These are phyloP conservation scores for Apiospora rasikravindrae DNA, from an alignment of 2,329 filamentous ascomycete species.

Conservation along the genomic window DNA sequence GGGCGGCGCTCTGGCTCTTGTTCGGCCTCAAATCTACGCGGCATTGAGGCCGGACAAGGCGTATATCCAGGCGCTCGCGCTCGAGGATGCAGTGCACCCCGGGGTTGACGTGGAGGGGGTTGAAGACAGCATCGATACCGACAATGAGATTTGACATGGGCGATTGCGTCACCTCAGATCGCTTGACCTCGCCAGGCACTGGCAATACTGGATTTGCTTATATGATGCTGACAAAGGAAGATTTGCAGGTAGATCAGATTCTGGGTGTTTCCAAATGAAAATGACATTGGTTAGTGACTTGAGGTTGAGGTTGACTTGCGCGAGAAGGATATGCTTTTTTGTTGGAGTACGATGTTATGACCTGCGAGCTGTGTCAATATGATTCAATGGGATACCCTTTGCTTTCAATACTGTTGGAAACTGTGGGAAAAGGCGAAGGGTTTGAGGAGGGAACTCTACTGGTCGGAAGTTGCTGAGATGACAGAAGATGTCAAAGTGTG, in stretches of 20 bases:
- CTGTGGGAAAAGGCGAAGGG: background rate
- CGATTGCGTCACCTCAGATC: background rate
- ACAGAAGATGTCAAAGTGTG: too few relatives aligned
- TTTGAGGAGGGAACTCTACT: background rate
- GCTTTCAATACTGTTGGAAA: background rate
- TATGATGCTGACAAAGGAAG: background rate
- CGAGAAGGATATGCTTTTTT: background rate
- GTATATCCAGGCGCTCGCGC: background rate
- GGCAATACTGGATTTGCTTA: background rate
- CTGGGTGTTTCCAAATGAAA: background rate
- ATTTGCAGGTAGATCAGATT: background rate
- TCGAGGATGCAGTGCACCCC: background rate
- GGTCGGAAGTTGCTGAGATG: background rate
- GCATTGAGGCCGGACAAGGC: slow-evolving; percentile 43
- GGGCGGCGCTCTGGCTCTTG: background rate
- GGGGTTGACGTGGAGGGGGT: background rate
- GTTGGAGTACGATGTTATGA: background rate
- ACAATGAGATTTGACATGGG: background rate
- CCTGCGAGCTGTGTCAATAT: too few relatives aligned
- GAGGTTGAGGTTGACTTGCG: background rate
- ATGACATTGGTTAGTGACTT: background rate
- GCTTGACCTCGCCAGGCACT: background rate
- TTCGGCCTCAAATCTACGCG: slow-evolving; percentile 37
- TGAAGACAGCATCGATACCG: background rate
- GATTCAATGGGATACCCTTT: slow-evolving; percentile 10